phyloP scores from a whole-genome alignment of 1,284 basidiomycete genomes.

The Omphalotus olearius region DNA sequence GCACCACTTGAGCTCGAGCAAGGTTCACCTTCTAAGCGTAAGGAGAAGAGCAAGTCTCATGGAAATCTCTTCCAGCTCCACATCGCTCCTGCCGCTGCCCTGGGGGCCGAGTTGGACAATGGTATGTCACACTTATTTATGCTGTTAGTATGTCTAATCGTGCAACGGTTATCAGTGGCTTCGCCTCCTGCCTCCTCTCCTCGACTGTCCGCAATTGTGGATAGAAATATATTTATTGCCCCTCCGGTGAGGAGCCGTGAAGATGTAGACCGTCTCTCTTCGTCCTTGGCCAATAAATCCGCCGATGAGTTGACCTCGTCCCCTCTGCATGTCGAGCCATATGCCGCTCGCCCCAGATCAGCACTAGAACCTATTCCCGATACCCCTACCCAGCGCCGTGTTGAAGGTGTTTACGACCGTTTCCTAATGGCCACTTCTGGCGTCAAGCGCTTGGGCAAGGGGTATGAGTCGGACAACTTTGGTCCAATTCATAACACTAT shows the following conservation, averaged over 20 bases:
- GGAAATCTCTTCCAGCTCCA: slow-evolving; percentile 56
- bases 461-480: slow-evolving; percentile 65
- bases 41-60: slow-evolving; percentile 62
- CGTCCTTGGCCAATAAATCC: slow-evolving; percentile 23
- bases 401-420: slow-evolving; percentile 72
- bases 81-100: slow-evolving; percentile 57
- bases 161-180: slow-evolving; percentile 24
- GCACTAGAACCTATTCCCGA: slow-evolving; percentile 34
- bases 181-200: slow-evolving; percentile 41
- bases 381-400: slow-evolving; percentile 49
- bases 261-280: slow-evolving; percentile 4
- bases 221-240: slow-evolving; percentile 62
- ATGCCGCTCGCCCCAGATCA: slow-evolving; percentile 41
- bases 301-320: slow-evolving; percentile 56
- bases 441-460: slow-evolving; percentile 68
- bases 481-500: slow-evolving; percentile 31
- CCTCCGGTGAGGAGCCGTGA: slow-evolving; percentile 25
- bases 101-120: slow-evolving; percentile 60
- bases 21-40: slow-evolving; percentile 47
- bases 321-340: slow-evolving; percentile 58
- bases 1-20: slow-evolving; percentile 28
- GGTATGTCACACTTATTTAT: slow-evolving; percentile 31
- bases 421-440: slow-evolving; percentile 75
- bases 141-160: neutral
- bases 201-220: slow-evolving; percentile 58